phyloP scores from a whole-genome alignment of 306 rosid genomes.

The Cucumis sativus region DNA sequence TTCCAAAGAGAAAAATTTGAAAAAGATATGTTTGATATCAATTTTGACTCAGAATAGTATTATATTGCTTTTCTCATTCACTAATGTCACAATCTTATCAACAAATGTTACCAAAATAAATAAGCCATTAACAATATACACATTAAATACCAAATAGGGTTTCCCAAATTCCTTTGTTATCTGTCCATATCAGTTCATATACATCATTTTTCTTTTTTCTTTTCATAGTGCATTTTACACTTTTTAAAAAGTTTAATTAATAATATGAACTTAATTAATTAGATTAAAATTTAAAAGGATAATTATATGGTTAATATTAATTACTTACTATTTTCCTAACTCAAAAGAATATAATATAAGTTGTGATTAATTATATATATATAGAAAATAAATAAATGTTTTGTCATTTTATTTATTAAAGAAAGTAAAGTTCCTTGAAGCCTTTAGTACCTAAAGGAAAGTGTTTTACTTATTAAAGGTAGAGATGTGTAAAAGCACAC shows the following conservation, averaged over 20 bases:
- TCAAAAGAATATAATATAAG: too few species aligned
- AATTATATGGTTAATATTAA: neutral
- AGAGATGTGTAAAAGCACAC: neutral
- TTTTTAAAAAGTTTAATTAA: neutral
- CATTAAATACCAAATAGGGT: neutral
- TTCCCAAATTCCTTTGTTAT: neutral
- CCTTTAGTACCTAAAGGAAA: neutral
- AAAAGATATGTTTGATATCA: too few species aligned
- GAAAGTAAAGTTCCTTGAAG: neutral
- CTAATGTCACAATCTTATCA: constrained; percentile 4
- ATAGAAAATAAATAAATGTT: neutral
- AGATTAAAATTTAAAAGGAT: neutral
- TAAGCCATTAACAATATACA: neutral
- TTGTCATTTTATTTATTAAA: neutral
- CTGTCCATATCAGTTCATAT: neutral
- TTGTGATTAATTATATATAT: too few species aligned
- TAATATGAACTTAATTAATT: neutral
- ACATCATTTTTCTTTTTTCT: neutral
- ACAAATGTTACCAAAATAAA: neutral
- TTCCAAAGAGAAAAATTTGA: too few species aligned
- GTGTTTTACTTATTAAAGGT: neutral
- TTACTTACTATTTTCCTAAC: neutral
- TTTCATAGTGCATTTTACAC: neutral
- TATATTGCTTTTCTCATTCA: neutral
- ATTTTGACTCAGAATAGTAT: neutral